Evolutionary conservation across 1,284 basidiomycete species (phyloP).

Genomic region (Chiua sp.): DNA sequence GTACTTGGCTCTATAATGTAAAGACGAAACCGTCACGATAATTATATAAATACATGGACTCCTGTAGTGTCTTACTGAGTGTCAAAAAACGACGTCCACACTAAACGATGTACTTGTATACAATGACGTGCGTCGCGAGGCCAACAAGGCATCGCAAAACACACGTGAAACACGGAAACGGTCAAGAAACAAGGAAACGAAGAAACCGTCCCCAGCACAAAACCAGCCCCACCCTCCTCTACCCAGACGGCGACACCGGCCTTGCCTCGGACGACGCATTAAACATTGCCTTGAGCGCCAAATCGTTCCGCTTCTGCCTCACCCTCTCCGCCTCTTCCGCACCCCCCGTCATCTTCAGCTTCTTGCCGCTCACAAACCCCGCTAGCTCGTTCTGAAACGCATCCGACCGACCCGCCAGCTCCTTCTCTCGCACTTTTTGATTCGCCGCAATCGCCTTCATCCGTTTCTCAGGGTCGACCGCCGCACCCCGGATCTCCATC

Average conservation of each 20-base stretch:
- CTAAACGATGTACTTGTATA: too few relatives aligned
- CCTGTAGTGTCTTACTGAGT: too few relatives aligned
- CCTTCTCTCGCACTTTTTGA: slow-evolving; percentile 78
- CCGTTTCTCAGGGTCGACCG: slow-evolving; percentile 81
- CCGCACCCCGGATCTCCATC: slow-evolving; percentile 84
- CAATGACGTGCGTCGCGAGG: too few relatives aligned
- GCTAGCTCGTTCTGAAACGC: slow-evolving; percentile 84
- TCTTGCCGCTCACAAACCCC: slow-evolving; percentile 85
- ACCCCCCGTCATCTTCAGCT: slow-evolving; percentile 93
- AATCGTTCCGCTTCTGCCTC: slow-evolving; percentile 82
- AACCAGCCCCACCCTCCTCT: neutral
- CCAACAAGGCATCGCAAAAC: too few relatives aligned
- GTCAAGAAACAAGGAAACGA: neutral
- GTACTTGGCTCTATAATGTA: too few relatives aligned
- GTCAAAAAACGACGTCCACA: too few relatives aligned
- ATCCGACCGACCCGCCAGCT: slow-evolving; percentile 70
- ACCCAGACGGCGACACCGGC: slow-evolving; percentile 16
- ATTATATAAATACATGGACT: too few relatives aligned
- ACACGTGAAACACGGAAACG: slow-evolving; percentile 10
- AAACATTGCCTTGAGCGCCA: slow-evolving; percentile 90
- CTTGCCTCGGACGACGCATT: slow-evolving; percentile 34
- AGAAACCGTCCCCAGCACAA: slow-evolving; percentile 4
- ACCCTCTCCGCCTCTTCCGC: slow-evolving; percentile 90
- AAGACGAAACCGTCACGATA: too few relatives aligned
- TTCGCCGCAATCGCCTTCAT: slow-evolving; percentile 91